phyloP scores from a whole-genome alignment of 768 basidiomycete species.

The Phlebiopsis flavidoalba region DNA sequence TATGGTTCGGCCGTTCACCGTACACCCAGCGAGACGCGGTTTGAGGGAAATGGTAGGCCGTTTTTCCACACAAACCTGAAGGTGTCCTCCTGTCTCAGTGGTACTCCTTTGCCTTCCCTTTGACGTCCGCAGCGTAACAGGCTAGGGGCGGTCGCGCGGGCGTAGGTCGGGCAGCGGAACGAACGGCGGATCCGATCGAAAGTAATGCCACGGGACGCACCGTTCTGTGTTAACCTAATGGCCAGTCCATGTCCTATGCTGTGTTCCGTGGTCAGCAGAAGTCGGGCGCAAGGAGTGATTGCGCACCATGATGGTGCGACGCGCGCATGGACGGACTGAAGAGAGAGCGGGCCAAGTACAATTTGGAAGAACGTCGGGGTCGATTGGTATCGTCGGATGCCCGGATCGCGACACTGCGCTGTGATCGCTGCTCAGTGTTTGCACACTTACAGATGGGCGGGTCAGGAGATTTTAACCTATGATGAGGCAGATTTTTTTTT shows the following conservation, averaged over 20 bases:
- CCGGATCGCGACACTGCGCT: background rate
- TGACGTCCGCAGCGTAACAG: background rate
- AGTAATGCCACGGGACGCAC: background rate
- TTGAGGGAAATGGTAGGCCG: slow-evolving; percentile 35
- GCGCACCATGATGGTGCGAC: background rate
- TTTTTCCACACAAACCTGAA: background rate
- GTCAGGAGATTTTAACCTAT: background rate
- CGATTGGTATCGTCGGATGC: background rate
- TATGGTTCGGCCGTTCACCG: slow-evolving; percentile 59
- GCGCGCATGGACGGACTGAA: background rate
- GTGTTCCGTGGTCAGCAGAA: background rate
- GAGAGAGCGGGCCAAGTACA: background rate
- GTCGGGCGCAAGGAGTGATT: background rate
- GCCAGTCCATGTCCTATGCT: background rate
- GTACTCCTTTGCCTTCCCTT: background rate
- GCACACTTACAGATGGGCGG: background rate
- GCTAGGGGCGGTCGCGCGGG: background rate
- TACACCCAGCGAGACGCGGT: slow-evolving; percentile 73
- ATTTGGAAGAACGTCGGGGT: background rate
- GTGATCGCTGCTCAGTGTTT: background rate
- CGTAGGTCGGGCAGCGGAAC: background rate
- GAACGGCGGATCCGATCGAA: background rate
- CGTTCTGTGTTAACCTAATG: background rate
- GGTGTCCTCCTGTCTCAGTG: background rate
- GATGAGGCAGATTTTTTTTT: too few species aligned